Percentiles rank a stretch among this genome's conserved stretches.
phyloP scores from a whole-genome alignment of 2,329 filamentous ascomycete genomes.

The Ramularia collo-cygni region DNA sequence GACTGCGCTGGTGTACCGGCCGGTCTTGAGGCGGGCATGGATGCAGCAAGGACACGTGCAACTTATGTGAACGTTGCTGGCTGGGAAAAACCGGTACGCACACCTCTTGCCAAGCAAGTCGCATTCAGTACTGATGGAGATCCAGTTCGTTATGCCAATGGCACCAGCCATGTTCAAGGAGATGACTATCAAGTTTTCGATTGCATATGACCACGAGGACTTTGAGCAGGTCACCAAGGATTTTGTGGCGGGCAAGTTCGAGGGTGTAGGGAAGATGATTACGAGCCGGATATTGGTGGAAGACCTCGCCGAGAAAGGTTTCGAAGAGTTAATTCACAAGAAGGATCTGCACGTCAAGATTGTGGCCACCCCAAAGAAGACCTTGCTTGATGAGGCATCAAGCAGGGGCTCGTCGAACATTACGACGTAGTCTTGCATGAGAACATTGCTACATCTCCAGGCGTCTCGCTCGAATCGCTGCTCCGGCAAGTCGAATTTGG shows the following conservation, averaged over 20 bases:
- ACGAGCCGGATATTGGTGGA: constrained; percentile 11
- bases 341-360: constrained; percentile 18
- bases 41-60: constrained; percentile 15
- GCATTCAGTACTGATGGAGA: constrained; percentile 9
- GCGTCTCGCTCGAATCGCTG: no score
- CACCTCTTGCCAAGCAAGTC: constrained; percentile 2
- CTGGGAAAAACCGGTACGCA: constrained; percentile 17
- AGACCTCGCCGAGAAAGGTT: constrained; percentile 13
- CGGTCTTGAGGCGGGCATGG: constrained; percentile 15
- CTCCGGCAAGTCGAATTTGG: no score
- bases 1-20: constrained; percentile 18
- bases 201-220: constrained; percentile 16
- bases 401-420: no score
- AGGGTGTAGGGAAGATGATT: constrained; percentile 13
- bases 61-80: constrained; percentile 21
- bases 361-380: constrained; percentile 8
- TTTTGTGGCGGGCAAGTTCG: constrained; percentile 9
- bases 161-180: constrained; percentile 16
- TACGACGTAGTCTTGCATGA: no score
- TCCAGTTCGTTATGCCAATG: constrained; percentile 8
- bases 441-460: no score
- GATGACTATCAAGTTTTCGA: constrained; percentile 9
- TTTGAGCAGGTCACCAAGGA: constrained; percentile 9
- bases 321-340: constrained; percentile 11
- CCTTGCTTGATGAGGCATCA: neutral